Evolutionary conservation across 2,329 filamentous ascomycete species (phyloP).

Genomic region (Trichophyton mentagrophytes): DNA sequence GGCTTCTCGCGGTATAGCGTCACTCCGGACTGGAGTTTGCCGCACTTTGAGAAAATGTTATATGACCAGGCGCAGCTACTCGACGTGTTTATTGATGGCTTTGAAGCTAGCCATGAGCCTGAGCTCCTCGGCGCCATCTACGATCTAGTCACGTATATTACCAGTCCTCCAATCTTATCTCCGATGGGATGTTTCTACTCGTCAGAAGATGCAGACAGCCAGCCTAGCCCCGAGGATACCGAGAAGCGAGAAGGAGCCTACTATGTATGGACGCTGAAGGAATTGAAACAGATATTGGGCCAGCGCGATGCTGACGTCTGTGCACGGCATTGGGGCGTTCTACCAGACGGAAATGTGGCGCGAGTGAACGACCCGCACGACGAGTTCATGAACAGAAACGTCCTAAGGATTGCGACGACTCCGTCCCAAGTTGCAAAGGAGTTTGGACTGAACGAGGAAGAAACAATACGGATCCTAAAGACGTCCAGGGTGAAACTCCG

Average conservation of each 20-base stretch:
- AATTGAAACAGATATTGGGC: slow-evolving; percentile 66
- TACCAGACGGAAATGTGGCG: slow-evolving; percentile 72
- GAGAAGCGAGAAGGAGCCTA: slow-evolving; percentile 86
- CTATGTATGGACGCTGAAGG: slow-evolving; percentile 84
- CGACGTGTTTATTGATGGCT: slow-evolving; percentile 74
- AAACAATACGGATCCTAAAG: slow-evolving; percentile 55
- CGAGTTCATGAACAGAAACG: slow-evolving; percentile 89
- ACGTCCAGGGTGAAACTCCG: slow-evolving; percentile 55
- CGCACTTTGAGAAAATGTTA: slow-evolving; percentile 95
- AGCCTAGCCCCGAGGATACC: slow-evolving; percentile 56
- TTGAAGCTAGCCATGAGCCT: slow-evolving; percentile 52
- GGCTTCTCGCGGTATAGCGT: slow-evolving; percentile 79
- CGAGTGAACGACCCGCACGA: slow-evolving; percentile 77
- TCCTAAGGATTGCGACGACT: slow-evolving; percentile 58
- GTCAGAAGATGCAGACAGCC: slow-evolving; percentile 82
- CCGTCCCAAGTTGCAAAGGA: slow-evolving; percentile 58
- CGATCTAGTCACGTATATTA: slow-evolving; percentile 79
- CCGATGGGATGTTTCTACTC: slow-evolving; percentile 66
- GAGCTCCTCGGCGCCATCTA: slow-evolving; percentile 68
- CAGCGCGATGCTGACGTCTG: slow-evolving; percentile 58
- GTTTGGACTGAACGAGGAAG: slow-evolving; percentile 57
- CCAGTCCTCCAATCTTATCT: slow-evolving; percentile 54
- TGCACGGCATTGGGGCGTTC: slow-evolving; percentile 73
- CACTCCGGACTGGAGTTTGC: slow-evolving; percentile 82
- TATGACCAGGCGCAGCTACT: slow-evolving; percentile 84